Base-by-base conservation (phyloP, 768 basidiomycete genomes). In the Tephrocybe sp. region DNA sequence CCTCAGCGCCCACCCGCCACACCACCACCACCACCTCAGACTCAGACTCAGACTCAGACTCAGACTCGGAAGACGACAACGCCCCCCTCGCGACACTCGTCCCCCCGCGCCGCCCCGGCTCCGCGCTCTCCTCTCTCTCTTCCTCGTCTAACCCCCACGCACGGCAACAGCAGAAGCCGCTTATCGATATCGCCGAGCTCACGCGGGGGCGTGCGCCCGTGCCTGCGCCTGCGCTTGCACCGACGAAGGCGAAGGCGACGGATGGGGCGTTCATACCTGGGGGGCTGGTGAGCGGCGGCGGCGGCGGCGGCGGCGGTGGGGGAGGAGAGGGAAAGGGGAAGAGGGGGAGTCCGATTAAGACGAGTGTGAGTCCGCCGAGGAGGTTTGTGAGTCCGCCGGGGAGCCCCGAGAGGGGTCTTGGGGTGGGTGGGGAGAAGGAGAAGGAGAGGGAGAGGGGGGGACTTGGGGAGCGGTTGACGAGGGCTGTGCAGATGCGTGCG, bases 21-120 rank as follows among this genome's bases (percentile, higher is more conserved):
- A 30, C 30, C 48, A 39, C 3, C 25, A 32, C 50, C 18, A 15
- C 45, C 12, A 2, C 26, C 24, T 50, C 48, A n/a, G n/a, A n/a
- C 10, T n/a, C 28, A 26, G 37, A 50, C 28, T 33, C 38, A 23
- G 3, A 5, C 32, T 50, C 48, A 30, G 5, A 5, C 28, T 30
- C 40, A 34, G 69, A 55, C 58, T 73, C 73, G 1, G 38, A 48
- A 1, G 28, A 79, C 76, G 82, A 80, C 46, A 79, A 86, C 51
- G 78, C 82, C 1, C 89, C 88, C 11, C 73, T 92, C 30, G 83
- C 85, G 0, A 74, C 70, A 1, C 72, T 89, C 30, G 68, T 87
- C 6, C 73, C 73, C 0, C 87, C 88, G 10, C 77, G 73, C 42
- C 76, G 89, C 30, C 87, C 88, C 14, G 86, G 85, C 15, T 87